Base-by-base conservation (phyloP, 1,139 yeast genomes). In the Arxiozyma telluris region DNA sequence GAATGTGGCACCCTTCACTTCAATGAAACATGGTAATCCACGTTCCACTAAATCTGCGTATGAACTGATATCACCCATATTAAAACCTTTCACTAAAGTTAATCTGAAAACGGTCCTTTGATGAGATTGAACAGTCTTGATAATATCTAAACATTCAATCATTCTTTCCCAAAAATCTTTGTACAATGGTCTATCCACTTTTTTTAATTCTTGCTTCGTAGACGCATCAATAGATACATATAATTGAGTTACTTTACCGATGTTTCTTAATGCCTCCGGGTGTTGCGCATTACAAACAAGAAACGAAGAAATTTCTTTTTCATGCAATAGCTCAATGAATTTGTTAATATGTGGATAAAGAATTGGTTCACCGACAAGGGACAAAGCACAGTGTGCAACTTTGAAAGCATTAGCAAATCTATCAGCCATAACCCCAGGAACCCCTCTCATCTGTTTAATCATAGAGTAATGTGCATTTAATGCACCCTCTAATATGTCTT, bases 271-370 rank as follows among this genome's bases (percentile, higher is more conserved):
- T 58, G 89, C 85, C 57, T 84, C 91, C 1, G 97, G 97, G 70
- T 90, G 97, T 72, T 90, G 97, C 11, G 97, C 97, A 68, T 90
- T 90, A 73, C 97, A 90, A 18, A 90, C 97, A 65, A 90, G 76
- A 70, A 90, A 90, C 54, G 95, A 84, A 2, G 96, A 86, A 50
- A 90, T 90, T 50, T 79, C 84, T 64, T 81, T 78, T 45, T 80
- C 84, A 64, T 90, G 97, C 53, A 91, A 74, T 83, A 90, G 79
- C 7, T 77, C 80, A 44, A 89, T 82, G 65, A 90, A 90, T 66
- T 84, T 89, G 67, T 87, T 89, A 68, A 90, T 90, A 64, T 90
- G 82, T 1, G 96, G 97, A 67, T 90, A 89, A 68, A 90, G 87
- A 53, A 90, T 90, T 1, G 97, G 97, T 68, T 90, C 97, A 25